Evolutionary conservation across 1,284 basidiomycete genomes (phyloP), one percentile per base, ranked within the genome.

Genomic region (Quambalaria eucalypti): DNA sequence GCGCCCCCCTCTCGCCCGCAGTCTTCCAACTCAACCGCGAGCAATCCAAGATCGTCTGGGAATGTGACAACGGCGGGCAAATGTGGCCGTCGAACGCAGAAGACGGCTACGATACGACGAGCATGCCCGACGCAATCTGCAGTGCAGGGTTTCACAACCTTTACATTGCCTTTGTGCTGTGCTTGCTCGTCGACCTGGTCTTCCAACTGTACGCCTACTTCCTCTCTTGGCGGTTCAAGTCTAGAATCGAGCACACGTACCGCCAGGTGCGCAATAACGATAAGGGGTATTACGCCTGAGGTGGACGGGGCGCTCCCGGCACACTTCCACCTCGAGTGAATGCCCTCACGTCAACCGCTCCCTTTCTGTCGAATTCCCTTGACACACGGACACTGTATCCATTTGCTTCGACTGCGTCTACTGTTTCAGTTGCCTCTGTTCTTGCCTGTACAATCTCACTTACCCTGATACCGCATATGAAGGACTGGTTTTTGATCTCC

Each of bases 21-120:
- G 52, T 71, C 28, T 71, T 69, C 58, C 68, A 71, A 56, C 56
- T 71, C 16, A 59, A 71, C 51, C 48, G 67, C 8, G 56, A 69
- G 54, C 68, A 71, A 60, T 54, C 59, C 77, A 83, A 87, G 66
- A 84, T 87, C 64, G 70, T 80, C 49, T 87, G 86, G 85, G 85
- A 86, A 76, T 68, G 86, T 74, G 80, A 82, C 67, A 84, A 87
- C 62, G 86, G 85, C 30, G 85, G 85, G 4, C 81, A 84, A 65
- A 78, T 84, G 7, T 87, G 83, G 83, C 78, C 80, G n/a, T 77
- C 75, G n/a, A 79, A 80, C 25, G 80, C 75, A 33, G 77, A 77
- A 23, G 74, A n/a, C 5, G 77, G 77, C 54, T 78, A 80, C 67
- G 71, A 73, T 46, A 78, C 74, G 50, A 76, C 78, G 39, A 60